A percentile compares a stretch with the other conserved stretches of the same genome.
Conservation (phyloP, 78 protist species). For the Dictyostelium capitatum region DNA sequence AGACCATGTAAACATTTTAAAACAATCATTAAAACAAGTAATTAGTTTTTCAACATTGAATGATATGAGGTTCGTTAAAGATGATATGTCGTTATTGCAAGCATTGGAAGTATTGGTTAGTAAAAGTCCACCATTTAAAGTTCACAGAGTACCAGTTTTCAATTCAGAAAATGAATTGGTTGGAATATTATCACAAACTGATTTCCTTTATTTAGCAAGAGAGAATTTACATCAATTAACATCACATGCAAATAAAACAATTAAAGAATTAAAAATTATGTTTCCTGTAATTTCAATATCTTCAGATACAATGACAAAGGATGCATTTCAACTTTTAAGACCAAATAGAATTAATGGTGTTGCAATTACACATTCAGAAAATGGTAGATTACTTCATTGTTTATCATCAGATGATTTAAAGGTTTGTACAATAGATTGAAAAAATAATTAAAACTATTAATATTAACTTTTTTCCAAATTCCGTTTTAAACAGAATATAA, state of each 20-base stretch:
- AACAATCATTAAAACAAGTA: conserved; percentile 17
- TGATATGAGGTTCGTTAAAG: neutral
- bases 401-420: conserved; percentile 31
- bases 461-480: neutral
- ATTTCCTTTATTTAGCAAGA: conserved; percentile 27
- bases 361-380: conserved; percentile 14
- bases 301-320: neutral
- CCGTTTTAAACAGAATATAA: neutral
- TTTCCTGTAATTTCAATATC: conserved; percentile 17
- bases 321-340: conserved; percentile 21
- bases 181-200: conserved; percentile 37
- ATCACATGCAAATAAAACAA: neutral
- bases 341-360: conserved; percentile 51
- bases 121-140: conserved; percentile 30
- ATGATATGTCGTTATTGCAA: conserved; percentile 33
- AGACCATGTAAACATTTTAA: neutral
- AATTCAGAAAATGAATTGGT: conserved; percentile 7
- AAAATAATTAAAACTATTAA: neutral
- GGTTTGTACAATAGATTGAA: neutral
- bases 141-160: conserved; percentile 37
- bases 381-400: conserved; percentile 7
- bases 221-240: conserved; percentile 22
- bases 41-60: conserved; percentile 3
- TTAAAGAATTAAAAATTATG: conserved; percentile 32
- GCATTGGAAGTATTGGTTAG: conserved; percentile 24